These are phyloP conservation scores for Neofusicoccum cordaticola DNA, from an alignment of 2,329 filamentous ascomycete species.

Conservation along the genomic window DNA sequence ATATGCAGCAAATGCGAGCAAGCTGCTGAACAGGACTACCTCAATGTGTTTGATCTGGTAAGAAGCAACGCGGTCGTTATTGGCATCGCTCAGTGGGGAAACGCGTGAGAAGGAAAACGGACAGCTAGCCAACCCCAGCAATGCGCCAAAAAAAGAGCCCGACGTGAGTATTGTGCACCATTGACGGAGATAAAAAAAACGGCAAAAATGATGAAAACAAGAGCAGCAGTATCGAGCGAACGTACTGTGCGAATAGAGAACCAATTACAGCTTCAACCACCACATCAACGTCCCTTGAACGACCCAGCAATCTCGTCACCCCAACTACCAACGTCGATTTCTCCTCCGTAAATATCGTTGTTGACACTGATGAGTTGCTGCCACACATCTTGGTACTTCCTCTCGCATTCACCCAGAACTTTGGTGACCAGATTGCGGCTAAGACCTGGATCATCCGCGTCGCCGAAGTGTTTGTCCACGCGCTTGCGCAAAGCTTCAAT, in stretches of 20 bases:
- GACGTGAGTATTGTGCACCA: constrained; percentile 1
- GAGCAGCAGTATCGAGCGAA: not conserved
- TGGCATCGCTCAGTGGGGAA: not conserved
- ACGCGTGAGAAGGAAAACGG: not conserved
- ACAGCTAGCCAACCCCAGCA: constrained; percentile 5
- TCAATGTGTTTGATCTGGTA: not conserved
- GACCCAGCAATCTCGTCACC: constrained; percentile 14
- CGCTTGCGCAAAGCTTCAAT: constrained; percentile 85
- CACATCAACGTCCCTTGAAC: constrained; percentile 7
- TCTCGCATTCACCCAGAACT: constrained; percentile 60
- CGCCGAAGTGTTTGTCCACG: constrained; percentile 96
- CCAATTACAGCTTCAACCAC: not conserved
- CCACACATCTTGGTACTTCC: constrained; percentile 52
- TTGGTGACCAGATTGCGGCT: constrained; percentile 59
- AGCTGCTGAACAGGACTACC: not conserved
- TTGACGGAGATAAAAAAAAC: not conserved
- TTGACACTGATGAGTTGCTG: constrained; percentile 47
- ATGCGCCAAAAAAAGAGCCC: constrained; percentile 1
- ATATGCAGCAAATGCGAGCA: not conserved
- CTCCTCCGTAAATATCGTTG: constrained; percentile 46
- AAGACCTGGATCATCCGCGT: constrained; percentile 71
- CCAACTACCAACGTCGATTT: constrained; percentile 38
- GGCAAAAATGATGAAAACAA: not conserved
- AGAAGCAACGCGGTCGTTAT: constrained; percentile 7
- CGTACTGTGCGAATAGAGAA: not conserved